Base-by-base conservation (phyloP, 805 yeast species). In the Kregervanrija pseudodelftensis region DNA sequence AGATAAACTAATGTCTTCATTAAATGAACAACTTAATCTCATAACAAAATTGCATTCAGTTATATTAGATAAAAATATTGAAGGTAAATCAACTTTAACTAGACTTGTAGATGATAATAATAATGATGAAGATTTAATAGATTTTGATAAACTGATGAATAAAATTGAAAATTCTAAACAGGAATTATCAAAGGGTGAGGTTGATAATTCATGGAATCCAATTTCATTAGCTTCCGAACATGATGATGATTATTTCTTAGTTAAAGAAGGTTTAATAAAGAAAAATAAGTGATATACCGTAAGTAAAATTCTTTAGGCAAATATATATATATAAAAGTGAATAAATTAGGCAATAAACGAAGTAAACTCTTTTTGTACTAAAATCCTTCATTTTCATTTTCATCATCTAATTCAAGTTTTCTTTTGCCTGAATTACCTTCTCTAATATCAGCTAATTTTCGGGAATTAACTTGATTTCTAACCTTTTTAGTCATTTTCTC, bases 401-500 rank as follows among this genome's bases (percentile, higher is more conserved):
- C 85, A 17, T 77, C 83, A 35, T 82, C 85, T 46, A 84, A 59
- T 22, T 75, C 78, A 48, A 82, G 67, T 62, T 81, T 82, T 56
- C 91, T 81, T 62, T 82, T 84, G 43, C 93, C 91, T 8, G 79
- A 69, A 49, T 80, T 69, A 54, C 84, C 77, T 37, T 72, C 73
- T 53, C 68, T 58, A n/a, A 79, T 65, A 8, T 86, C 84, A 3
- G 90, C 85, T 56, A 83, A 66, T 56, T 85, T 82, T 49, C 83
- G 79, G 5, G 85, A 74, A n/a, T 79, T 83, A 12, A 81, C 87
- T 68, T 91, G 98, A 54, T 75, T 79, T 60, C 74, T 75, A 33
- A 88, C 95, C 69, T 85, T 89, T 54, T 73, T 75, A 11, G 95
- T 90, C 96, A 93, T 85, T 61, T 82, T 79, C 34, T 81, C 89